These are phyloP conservation scores for Alternaria angustiovoidea DNA, from an alignment of 2,329 filamentous ascomycete genomes.

Conservation along the genomic window DNA sequence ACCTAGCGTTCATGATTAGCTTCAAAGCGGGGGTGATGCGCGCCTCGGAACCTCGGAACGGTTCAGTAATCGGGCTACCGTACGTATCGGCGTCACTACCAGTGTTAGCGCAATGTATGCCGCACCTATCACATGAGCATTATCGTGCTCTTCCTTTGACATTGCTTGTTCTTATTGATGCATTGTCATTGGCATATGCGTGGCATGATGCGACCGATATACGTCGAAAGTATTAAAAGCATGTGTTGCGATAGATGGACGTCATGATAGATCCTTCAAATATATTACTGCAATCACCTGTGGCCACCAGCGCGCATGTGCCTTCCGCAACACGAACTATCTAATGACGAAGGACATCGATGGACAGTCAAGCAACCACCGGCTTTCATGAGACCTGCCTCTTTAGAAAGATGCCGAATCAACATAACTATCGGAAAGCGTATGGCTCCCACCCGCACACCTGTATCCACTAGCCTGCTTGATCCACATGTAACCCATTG, in stretches of 20 bases:
- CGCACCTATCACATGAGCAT: background rate
- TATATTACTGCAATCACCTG: too few species aligned
- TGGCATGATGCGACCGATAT: too few species aligned
- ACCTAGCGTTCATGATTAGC: slow-evolving; percentile 4
- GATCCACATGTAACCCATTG: slow-evolving; percentile 68
- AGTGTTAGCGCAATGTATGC: background rate
- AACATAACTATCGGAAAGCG: slow-evolving; percentile 2
- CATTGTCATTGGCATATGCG: background rate
- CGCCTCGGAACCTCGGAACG: background rate
- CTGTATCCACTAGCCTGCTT: slow-evolving; percentile 66
- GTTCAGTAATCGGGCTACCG: background rate
- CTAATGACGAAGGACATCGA: too few species aligned
- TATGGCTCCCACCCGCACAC: slow-evolving; percentile 63
- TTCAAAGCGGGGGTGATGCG: background rate
- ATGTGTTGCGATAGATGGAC: too few species aligned
- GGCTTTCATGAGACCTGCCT: too few species aligned
- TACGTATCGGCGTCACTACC: background rate
- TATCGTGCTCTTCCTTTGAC: too few species aligned
- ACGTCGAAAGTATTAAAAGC: too few species aligned
- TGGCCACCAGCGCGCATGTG: too few species aligned
- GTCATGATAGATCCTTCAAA: too few species aligned
- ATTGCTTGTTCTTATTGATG: background rate
- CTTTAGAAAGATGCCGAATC: slow-evolving; percentile 12
- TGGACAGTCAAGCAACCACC: too few species aligned
- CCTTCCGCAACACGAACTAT: too few species aligned